Evolutionary conservation across 2,329 filamentous ascomycete species (phyloP), one percentile per base, ranked within the genome.

Genomic region (Plectosphaerella sp.): DNA sequence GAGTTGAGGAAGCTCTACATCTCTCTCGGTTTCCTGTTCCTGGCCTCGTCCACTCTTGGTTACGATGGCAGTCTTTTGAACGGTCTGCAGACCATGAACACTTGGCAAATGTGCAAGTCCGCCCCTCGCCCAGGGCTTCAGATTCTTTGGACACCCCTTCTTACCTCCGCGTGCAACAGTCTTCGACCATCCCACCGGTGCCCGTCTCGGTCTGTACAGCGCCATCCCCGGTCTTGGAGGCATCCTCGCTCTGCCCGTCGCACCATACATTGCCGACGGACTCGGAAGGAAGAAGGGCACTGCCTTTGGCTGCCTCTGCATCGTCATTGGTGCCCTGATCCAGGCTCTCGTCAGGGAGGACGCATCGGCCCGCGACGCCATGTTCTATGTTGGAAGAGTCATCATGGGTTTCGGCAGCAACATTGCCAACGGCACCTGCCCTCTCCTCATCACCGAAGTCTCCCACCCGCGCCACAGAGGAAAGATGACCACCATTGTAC

Each of bases 321-420:
- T 77, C 68, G 62, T 74, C n/a, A 57, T 74, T n/a, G 76, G 76
- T 5, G 70, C 74, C 4, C 59, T 77, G 7, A 66, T 76, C 11
- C 54, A 54, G 8, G 52, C 45, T 5, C 79, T 55, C 73, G 78
- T 58, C 69, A 73, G 11, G 63, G 74, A 22, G 62, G 72, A 43
- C 7, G 67, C 49, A 37, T 22, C 54, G 8, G 28, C 16, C n/a
- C 35, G 54, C n/a, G 54, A 62, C 12, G 51, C 51, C 14, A 54
- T 55, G 47, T 81, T 79, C 55, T 72, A 78, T 57, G 73, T 66
- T n/a, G 78, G 76, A 49, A 70, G 79, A 50, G 78, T 80, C 59
- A 63, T 82, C 51, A 72, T 82, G 47, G 78, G 78, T 48, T 78
- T 82, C 45, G 77, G 77, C 35, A 74, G 73, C 60, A 72, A 69